Base-by-base conservation (phyloP, 495 filamentous ascomycete genomes). In the Massariosphaeria phaeospora region DNA sequence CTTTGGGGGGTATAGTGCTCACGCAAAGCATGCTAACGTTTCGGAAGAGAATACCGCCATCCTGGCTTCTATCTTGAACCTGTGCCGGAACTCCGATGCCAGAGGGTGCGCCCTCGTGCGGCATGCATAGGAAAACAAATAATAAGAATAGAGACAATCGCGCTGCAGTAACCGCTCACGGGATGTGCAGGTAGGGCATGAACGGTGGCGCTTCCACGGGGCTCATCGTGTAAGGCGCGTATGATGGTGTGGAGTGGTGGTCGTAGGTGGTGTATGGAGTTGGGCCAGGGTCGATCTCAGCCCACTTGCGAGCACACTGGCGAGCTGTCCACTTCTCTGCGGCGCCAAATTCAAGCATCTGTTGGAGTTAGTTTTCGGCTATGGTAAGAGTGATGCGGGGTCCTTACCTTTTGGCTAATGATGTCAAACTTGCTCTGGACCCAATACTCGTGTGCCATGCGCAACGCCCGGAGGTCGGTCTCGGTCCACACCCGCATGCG, bases 401-500 rank as follows among this genome's bases (percentile, higher is more conserved):
- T 30, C 18, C 67, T 56, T 48, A 72, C 71, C 64, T 72, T 72
- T 11, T 61, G 55, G 53, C 60, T 63, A 52, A 75, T 73, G 45
- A 75, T 73, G 46, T 75, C 72, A 51, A 69, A 75, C 52, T 71
- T 72, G 59, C 61, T 64, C 51, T 66, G 67, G 17, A 68, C 64
- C 72, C 72, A 75, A 60, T 70, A 73, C 45, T 73, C 72, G 51
- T 73, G 65, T 12, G 72, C 72, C 46, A 58, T 52, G 21, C 61
- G 59, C 13, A 75, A 58, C 3, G 72, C 70, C 18, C 62, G 55
- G 46, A 72, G 38, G 76, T 88, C 84, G 48, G 75, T 72, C 43
- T 82, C 77, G 41, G 82, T 81, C 85, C 85, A 88, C 3, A 78
- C 74, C 11, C 79, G 72, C 66, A 80, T 70, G 45, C 82, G 77